Base-by-base conservation (phyloP, 164 flowering plant genomes). In the Chimonanthus salicifolius region DNA sequence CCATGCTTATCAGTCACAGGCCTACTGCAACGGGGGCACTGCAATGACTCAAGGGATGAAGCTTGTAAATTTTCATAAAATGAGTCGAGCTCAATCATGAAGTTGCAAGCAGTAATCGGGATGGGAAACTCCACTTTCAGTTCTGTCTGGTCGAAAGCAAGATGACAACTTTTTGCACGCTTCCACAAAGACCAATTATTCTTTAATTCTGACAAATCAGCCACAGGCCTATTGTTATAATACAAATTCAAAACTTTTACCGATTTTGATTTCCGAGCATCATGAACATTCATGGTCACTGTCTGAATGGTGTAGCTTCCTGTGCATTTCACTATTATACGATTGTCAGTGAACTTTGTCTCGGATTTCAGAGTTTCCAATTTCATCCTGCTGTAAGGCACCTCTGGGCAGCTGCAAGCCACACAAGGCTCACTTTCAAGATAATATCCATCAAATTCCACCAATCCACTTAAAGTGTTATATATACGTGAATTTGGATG, bases 371-470 rank as follows among this genome's bases (percentile, higher is more conserved):
- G 68, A 77, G 87, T 88, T 80, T 96, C 99, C n/a, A 96, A 87
- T 85, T 96, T 96, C 95, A 90, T 92, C 81, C 91, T 86, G 85
- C 94, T 87, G 76, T 90, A 96, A 2, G 99, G 97, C 8, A 96
- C 94, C 78, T 96, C 99, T 44, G 99, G 99, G 54, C 97, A 94
- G 83, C 98, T 96, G 80, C 99, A 96, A 65, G 99, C 88, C 74
- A 94, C 99, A 94, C 99, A 96, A 66, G 99, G 99, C 76, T 96
- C 99, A 76, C 98, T 96, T 85, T 96, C 99, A 69, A 96, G 98
- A 87, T 94, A 96, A 81, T 92, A 96, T 10, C 99, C 99, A 86
- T 96, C 98, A 86, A 96, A 96, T 75, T 96, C 99, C 70, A 96
- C 98, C 68, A 96, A 80, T 76, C 91, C 87, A 84, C 94, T 94